Evolutionary conservation across 129 eudicot genomes (phyloP).

Genomic region (Escallonia herrerae): DNA sequence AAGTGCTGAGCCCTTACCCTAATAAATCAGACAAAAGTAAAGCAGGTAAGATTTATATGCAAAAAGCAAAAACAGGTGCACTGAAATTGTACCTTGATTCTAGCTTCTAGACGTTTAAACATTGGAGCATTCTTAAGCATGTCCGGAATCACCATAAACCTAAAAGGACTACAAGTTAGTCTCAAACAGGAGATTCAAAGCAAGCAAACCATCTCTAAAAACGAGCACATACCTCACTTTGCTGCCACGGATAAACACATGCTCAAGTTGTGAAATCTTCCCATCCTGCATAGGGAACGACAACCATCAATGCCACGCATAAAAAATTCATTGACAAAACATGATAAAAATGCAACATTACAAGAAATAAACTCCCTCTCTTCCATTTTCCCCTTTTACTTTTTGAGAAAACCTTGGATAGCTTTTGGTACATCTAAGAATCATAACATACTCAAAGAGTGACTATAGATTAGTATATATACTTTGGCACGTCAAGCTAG

Average conservation of each 20-base stretch:
- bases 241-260: conserved; percentile 92
- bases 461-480: too few relatives aligned
- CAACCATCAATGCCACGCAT: neutral
- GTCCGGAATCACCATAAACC: conserved; percentile 97
- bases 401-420: too few relatives aligned
- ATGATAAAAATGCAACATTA: too few relatives aligned
- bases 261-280: conserved; percentile 92
- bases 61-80: neutral
- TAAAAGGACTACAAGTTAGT: conserved; percentile 11
- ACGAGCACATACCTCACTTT: conserved; percentile 71
- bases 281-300: conserved; percentile 63
- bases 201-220: neutral
- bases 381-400: too few relatives aligned
- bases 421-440: too few relatives aligned
- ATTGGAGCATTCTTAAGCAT: conserved; percentile 98
- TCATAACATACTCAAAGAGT: too few relatives aligned
- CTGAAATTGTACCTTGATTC: conserved; percentile 63
- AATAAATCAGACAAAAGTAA: conserved; percentile 4
- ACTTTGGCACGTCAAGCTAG: too few relatives aligned
- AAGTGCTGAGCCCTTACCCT: conserved; percentile 92
- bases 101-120: conserved; percentile 85
- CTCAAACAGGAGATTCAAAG: neutral
- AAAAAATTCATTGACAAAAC: too few relatives aligned
- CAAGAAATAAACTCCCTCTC: too few relatives aligned
- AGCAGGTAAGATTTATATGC: neutral